Evolutionary conservation across 1,139 yeast genomes (phyloP).

Genomic region (Tardiomyces blankii): DNA sequence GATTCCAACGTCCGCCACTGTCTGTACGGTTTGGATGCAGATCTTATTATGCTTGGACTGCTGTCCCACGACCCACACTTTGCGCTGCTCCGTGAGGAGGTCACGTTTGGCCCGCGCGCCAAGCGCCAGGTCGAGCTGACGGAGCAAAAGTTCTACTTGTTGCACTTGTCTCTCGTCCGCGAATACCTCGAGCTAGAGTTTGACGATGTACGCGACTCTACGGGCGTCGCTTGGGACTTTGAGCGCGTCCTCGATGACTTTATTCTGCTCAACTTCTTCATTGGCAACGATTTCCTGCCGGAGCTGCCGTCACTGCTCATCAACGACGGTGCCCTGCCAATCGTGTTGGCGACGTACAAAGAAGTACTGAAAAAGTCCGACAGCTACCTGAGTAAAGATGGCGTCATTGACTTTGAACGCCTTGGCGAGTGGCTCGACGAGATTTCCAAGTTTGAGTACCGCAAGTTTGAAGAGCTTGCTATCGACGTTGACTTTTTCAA

Average conservation of each 20-base stretch:
- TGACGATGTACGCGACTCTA: conserved; percentile 35
- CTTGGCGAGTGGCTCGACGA: conserved; percentile 73
- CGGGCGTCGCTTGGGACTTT: conserved; percentile 44
- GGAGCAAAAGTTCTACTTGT: conserved; percentile 69
- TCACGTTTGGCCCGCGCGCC: conserved; percentile 55
- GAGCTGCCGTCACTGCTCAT: conserved; percentile 88
- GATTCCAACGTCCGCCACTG: conserved; percentile 88
- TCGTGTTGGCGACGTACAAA: conserved; percentile 78
- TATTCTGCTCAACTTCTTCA: conserved; percentile 81
- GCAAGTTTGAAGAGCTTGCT: conserved; percentile 42
- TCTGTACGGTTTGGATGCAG: conserved; percentile 96
- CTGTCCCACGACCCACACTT: conserved; percentile 97
- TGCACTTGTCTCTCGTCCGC: conserved; percentile 79
- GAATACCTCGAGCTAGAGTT: conserved; percentile 88
- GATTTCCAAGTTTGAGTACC: conserved; percentile 60
- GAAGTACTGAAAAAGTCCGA: conserved; percentile 62
- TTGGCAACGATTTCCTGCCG: conserved; percentile 98
- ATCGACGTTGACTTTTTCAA: conserved; percentile 91
- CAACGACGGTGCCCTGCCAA: conserved; percentile 93
- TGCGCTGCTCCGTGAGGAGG: conserved; percentile 91
- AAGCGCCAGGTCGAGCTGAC: conserved; percentile 43
- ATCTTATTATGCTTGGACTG: conserved; percentile 87
- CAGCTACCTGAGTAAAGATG: conserved; percentile 78
- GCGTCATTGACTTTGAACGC: conserved; percentile 65
- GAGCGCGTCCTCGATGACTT: conserved; percentile 90